These are phyloP conservation scores for Boletus pseudo-olivaceus DNA, from an alignment of 768 basidiomycete genomes.

Conservation along the genomic window DNA sequence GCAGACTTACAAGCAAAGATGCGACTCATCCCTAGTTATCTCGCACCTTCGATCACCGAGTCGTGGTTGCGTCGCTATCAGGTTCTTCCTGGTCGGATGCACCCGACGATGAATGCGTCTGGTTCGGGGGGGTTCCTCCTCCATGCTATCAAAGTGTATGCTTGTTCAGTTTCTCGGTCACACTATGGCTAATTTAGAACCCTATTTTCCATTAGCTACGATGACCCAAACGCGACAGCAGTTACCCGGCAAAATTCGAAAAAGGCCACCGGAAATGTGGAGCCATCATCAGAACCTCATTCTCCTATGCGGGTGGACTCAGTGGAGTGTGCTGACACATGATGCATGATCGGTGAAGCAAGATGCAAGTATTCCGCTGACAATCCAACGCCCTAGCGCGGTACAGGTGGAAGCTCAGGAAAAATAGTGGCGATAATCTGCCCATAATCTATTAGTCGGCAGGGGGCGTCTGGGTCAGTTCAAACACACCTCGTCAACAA, in stretches of 20 bases:
- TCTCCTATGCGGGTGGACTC: conserved; percentile 18
- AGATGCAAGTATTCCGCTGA: neutral
- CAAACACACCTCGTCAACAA: conserved; percentile 78
- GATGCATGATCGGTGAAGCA: neutral
- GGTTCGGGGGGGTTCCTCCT: conserved; percentile 88
- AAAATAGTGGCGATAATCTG: conserved; percentile 62
- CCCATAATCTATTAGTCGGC: conserved; percentile 3
- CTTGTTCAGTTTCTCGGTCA: neutral
- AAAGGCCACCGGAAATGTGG: conserved; percentile 9
- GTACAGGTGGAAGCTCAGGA: conserved; percentile 40
- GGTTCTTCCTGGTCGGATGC: conserved; percentile 93
- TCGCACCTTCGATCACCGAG: conserved; percentile 81
- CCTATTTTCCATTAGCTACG: conserved; percentile 42
- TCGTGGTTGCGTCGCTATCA: conserved; percentile 89
- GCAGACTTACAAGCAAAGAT: conserved; percentile 71
- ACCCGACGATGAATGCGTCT: conserved; percentile 90
- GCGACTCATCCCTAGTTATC: conserved; percentile 59
- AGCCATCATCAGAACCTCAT: conserved; percentile 1
- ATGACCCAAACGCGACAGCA: conserved; percentile 60
- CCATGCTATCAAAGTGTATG: conserved; percentile 82
- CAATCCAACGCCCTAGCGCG: conserved; percentile 1
- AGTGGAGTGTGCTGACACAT: conserved; percentile 3
- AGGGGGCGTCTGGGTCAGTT: neutral
- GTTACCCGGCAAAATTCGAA: conserved; percentile 43
- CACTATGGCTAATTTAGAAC: neutral